Base-by-base conservation (phyloP, 371 early-diverging fungal species). In the Rhizopus arrhizus region DNA sequence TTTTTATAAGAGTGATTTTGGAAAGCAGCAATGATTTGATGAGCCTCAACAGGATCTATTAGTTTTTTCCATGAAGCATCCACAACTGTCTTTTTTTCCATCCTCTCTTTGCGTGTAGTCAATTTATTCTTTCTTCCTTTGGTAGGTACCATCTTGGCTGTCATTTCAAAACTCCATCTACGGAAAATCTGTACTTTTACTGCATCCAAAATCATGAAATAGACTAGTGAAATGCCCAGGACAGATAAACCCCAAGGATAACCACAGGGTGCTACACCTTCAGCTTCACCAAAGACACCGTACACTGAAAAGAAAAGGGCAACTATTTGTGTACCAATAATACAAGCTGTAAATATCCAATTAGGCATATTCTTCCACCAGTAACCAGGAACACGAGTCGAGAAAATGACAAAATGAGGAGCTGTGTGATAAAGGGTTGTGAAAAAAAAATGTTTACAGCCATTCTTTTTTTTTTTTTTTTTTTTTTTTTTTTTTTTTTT, bases 391-490 rank as follows among this genome's bases (percentile, higher is more conserved):
- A 95, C 73, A 62, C 96, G 88, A 8, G 96, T 96, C n/a, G 95
- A 93, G 73, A 96, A 96, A 72, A 96, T 96, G 32, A 94, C 92
- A 81, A 96, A 96, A 78, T 96, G 95, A 48, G 96, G 96, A 56
- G 90, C 89, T 78, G 22, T 22, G 22, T 22, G 22, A 1, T 22
- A 22, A 22, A 22, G 22, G 2, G 22, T 22, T 22, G 22, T 22
- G 22, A 22, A 22, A 22, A 22, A 22, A 22, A 22, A 0, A 22
- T 22, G 22, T 22, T 22, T 22, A 22, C 22, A 22, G 2, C 22
- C 22, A 22, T 22, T 22, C 22, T 22, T 22, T 22, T 22, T 22
- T 22, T 22, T 22, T 22, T 22, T 22, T 22, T 22, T 22, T 22
- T 22, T 22, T 22, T 22, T 22, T 22, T 22, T 22, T 8, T 48